These are phyloP conservation scores for Posidonia oceanica DNA, from an alignment of 116 monocot genomes.

Conservation along the genomic window DNA sequence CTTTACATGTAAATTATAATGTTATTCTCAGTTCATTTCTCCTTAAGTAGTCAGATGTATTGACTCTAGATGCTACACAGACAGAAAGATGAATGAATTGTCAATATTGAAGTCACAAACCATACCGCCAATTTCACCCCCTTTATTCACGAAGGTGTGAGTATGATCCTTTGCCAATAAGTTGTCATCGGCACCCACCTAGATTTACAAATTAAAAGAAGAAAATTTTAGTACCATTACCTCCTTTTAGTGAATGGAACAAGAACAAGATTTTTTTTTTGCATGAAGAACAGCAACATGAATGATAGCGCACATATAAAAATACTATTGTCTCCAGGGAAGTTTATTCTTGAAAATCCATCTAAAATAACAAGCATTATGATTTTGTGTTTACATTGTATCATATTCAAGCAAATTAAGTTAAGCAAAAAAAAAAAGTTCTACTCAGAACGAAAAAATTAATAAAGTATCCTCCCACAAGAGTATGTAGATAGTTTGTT, in stretches of 20 bases:
- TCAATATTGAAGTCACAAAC: not conserved
- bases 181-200: slow-evolving; percentile 90
- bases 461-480: too few relatives aligned
- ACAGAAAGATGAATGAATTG: not conserved
- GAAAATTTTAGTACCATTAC: not conserved
- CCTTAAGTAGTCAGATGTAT: too few relatives aligned
- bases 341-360: too few relatives aligned
- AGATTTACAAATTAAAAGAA: slow-evolving; percentile 8
- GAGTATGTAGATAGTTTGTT: not conserved
- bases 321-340: too few relatives aligned
- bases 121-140: slow-evolving; percentile 90
- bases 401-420: too few relatives aligned
- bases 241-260: not conserved
- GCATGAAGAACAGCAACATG: not conserved
- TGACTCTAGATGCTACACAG: not conserved
- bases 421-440: too few relatives aligned
- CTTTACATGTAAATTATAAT: too few relatives aligned
- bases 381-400: too few relatives aligned
- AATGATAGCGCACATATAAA: too few relatives aligned
- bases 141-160: slow-evolving; percentile 95
- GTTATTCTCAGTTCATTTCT: too few relatives aligned
- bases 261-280: not conserved
- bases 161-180: slow-evolving; percentile 94
- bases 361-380: too few relatives aligned
- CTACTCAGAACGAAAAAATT: too few relatives aligned